These are phyloP conservation scores for Bigelowiella natans DNA, from an alignment of 78 protist species.

Conservation along the genomic window DNA sequence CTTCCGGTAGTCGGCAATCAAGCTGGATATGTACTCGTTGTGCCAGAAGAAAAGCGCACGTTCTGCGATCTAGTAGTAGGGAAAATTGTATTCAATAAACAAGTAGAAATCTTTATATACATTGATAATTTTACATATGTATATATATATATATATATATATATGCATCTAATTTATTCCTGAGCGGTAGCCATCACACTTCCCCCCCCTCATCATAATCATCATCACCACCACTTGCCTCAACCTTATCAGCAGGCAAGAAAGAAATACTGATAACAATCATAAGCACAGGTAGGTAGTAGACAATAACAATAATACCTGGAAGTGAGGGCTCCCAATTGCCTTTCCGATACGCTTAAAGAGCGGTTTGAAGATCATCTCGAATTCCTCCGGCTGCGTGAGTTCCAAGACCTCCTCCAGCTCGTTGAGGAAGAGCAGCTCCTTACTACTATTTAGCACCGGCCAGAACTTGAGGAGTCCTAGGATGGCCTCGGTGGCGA, in stretches of 20 bases:
- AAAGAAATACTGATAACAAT: no score
- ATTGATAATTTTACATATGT: no score
- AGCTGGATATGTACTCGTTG: conserved; percentile 54
- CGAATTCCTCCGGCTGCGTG: conserved; percentile 11
- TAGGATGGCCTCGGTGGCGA: conserved; percentile 20
- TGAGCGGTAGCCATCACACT: no score
- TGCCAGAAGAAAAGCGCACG: conserved; percentile 62
- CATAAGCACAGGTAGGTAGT: no score
- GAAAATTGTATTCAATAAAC: no score
- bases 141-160: no score
- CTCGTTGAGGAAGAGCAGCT: conserved; percentile 61
- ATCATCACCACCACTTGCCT: no score
- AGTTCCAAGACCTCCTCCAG: conserved; percentile 65
- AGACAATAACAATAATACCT: neutral
- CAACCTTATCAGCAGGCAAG: no score
- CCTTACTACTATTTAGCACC: conserved; percentile 50
- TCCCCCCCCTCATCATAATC: no score
- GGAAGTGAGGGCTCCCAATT: conserved; percentile 1
- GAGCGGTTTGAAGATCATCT: neutral
- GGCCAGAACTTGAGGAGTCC: conserved; percentile 46
- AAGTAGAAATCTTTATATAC: no score
- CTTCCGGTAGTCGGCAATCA: conserved; percentile 32
- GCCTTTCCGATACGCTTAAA: neutral
- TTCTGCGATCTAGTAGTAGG: conserved; percentile 66
- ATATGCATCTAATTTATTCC: no score